These are phyloP conservation scores for Coniophora puteana DNA, from an alignment of 1,284 basidiomycete species.

Conservation along the genomic window DNA sequence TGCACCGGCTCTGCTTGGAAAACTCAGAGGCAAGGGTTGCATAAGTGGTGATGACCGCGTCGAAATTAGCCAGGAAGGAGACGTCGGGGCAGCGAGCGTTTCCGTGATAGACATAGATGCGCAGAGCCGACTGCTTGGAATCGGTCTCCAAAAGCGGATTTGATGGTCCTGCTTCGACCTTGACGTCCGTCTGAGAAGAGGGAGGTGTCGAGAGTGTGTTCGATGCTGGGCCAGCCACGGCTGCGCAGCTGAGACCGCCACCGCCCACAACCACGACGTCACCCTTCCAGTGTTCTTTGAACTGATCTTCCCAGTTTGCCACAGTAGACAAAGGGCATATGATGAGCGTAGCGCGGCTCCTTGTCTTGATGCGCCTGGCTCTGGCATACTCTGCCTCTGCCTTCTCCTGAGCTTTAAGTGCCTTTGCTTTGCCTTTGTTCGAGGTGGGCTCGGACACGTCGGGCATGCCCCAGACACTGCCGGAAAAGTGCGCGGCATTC, in stretches of 20 bases:
- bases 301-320: slow-evolving; percentile 98
- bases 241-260: slow-evolving; percentile 35
- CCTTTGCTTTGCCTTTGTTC: slow-evolving; percentile 61
- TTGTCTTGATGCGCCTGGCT: slow-evolving; percentile 69
- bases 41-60: slow-evolving; percentile 97
- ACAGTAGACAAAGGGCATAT: slow-evolving; percentile 97
- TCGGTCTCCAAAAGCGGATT: slow-evolving; percentile 28
- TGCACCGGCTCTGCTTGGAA: slow-evolving; percentile 79
- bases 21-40: slow-evolving; percentile 94
- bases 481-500: slow-evolving; percentile 66
- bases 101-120: slow-evolving; percentile 96
- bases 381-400: slow-evolving; percentile 66
- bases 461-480: slow-evolving; percentile 84
- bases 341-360: slow-evolving; percentile 91
- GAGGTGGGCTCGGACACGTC: slow-evolving; percentile 33
- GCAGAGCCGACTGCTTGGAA: slow-evolving; percentile 42
- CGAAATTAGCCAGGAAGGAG: slow-evolving; percentile 85
- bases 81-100: slow-evolving; percentile 85
- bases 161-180: too few relatives aligned
- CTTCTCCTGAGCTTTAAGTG: slow-evolving; percentile 59
- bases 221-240: slow-evolving; percentile 20
- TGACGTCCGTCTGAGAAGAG: slow-evolving; percentile 15
- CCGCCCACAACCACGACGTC: slow-evolving; percentile 82
- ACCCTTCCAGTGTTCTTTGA: slow-evolving; percentile 92
- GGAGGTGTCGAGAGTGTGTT: slow-evolving; percentile 18